A percentile compares a stretch with the other conserved stretches of the same genome.
phyloP scores from a whole-genome alignment of 1,284 basidiomycete genomes.

The Volvariella volvacea region DNA sequence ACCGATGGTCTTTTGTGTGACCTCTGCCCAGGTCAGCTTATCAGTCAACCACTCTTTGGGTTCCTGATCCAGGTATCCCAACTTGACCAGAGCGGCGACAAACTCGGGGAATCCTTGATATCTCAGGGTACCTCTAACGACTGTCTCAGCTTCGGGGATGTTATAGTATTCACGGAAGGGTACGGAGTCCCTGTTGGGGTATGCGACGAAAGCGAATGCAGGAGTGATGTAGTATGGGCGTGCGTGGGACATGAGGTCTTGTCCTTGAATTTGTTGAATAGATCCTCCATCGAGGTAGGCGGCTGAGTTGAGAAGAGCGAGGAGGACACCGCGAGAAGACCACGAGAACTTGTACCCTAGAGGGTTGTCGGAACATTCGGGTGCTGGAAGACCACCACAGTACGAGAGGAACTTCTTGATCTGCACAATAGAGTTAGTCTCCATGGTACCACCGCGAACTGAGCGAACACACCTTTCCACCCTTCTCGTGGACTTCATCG shows the following conservation, averaged over 20 bases:
- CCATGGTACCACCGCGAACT: background rate
- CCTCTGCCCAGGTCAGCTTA: slow-evolving; percentile 75
- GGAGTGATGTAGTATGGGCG: slow-evolving; percentile 95
- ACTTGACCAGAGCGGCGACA: slow-evolving; percentile 80
- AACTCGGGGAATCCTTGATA: slow-evolving; percentile 99
- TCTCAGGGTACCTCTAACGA: slow-evolving; percentile 90
- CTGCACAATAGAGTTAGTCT: slow-evolving; percentile 26
- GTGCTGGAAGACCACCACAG: slow-evolving; percentile 95
- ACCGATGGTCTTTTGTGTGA: slow-evolving; percentile 76
- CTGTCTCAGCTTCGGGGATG: slow-evolving; percentile 91
- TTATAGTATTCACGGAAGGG: slow-evolving; percentile 84
- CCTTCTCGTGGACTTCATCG: slow-evolving; percentile 87
- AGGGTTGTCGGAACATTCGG: slow-evolving; percentile 87
- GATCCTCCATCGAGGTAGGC: slow-evolving; percentile 72
- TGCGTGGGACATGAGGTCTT: slow-evolving; percentile 82
- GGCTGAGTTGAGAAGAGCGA: slow-evolving; percentile 91
- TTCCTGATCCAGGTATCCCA: slow-evolving; percentile 82
- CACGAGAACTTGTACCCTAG: slow-evolving; percentile 99
- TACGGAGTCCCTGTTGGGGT: slow-evolving; percentile 95
- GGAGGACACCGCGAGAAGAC: slow-evolving; percentile 94
- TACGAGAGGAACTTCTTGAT: slow-evolving; percentile 94
- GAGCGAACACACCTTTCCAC: slow-evolving; percentile 69
- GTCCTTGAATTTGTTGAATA: slow-evolving; percentile 57
- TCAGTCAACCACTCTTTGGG: slow-evolving; percentile 77
- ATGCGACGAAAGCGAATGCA: slow-evolving; percentile 93